Evolutionary conservation across 371 early-diverging fungal species (phyloP).

Genomic region (Mucor indicus): DNA sequence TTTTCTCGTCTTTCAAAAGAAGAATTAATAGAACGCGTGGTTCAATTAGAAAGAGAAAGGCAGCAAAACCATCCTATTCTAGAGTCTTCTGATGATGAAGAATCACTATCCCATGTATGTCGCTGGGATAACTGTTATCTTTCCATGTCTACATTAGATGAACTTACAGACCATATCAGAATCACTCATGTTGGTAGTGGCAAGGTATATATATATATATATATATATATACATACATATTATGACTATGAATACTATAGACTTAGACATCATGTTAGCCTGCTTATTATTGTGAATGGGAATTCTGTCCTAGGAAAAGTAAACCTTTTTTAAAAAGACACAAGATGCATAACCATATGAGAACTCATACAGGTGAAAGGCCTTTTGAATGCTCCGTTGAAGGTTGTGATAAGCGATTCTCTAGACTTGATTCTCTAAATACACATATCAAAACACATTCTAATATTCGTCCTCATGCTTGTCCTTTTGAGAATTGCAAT

Average conservation of each 20-base stretch:
- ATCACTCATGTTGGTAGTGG: conserved; percentile 1
- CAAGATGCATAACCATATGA: conserved; percentile 79
- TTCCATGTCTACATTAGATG: neutral
- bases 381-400: conserved; percentile 46
- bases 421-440: conserved; percentile 77
- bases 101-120: neutral
- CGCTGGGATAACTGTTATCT: neutral
- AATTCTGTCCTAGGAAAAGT: conserved; percentile 59
- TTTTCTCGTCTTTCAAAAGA: no score
- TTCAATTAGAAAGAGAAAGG: no score
- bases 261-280: conserved; percentile 23
- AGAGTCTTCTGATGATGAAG: conserved; percentile 10
- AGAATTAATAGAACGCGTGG: no score
- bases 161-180: conserved; percentile 4
- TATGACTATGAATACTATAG: neutral
- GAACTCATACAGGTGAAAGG: conserved; percentile 78
- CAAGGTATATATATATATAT: conserved; percentile 1
- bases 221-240: no score
- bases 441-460: conserved; percentile 89
- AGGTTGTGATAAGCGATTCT: conserved; percentile 75
- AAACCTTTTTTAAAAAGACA: conserved; percentile 81
- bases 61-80: no score
- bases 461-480: conserved; percentile 65
- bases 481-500: conserved; percentile 59
- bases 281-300: conserved; percentile 74